Conservation (phyloP, 2,329 filamentous ascomycete genomes). For the Ceratocystis eucalypticola region DNA sequence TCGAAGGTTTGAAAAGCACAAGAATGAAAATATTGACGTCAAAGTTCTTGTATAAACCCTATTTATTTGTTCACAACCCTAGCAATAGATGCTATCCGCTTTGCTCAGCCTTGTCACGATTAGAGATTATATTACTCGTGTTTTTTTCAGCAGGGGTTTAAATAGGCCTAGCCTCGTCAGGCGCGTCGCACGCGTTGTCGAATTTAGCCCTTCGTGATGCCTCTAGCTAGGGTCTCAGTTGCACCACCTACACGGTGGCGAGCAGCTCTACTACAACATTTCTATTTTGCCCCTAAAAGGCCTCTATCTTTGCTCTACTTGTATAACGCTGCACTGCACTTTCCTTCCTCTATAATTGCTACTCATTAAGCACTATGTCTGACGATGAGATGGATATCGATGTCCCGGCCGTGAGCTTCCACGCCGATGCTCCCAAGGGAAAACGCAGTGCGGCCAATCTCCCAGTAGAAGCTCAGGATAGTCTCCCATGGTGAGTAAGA, state of each 20-base stretch:
- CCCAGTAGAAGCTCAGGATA: conserved; percentile 86
- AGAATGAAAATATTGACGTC: not conserved
- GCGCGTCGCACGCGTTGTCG: conserved; percentile 10
- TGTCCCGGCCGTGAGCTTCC: conserved; percentile 47
- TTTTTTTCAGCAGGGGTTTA: not conserved
- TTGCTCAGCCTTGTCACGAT: not conserved
- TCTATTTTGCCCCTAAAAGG: not conserved
- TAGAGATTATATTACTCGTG: not conserved
- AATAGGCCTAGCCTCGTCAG: conserved; percentile 4
- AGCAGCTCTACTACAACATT: not conserved
- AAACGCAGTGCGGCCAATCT: conserved; percentile 88
- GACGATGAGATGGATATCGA: conserved; percentile 52
- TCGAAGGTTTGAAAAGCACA: not conserved
- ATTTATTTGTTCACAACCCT: not conserved
- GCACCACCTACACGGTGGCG: not conserved
- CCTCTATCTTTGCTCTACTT: not conserved
- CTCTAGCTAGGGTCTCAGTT: not conserved
- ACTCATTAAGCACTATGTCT: conserved; percentile 34
- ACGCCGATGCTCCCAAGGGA: conserved; percentile 66
- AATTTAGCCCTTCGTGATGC: not conserved
- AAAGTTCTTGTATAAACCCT: not conserved
- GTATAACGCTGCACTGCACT: too few species aligned
- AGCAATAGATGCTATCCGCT: not conserved
- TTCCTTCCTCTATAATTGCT: not conserved
- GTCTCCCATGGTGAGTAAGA: conserved; percentile 65